Conservation (phyloP, 305 asterid species). For the Euphrasia arctica region DNA sequence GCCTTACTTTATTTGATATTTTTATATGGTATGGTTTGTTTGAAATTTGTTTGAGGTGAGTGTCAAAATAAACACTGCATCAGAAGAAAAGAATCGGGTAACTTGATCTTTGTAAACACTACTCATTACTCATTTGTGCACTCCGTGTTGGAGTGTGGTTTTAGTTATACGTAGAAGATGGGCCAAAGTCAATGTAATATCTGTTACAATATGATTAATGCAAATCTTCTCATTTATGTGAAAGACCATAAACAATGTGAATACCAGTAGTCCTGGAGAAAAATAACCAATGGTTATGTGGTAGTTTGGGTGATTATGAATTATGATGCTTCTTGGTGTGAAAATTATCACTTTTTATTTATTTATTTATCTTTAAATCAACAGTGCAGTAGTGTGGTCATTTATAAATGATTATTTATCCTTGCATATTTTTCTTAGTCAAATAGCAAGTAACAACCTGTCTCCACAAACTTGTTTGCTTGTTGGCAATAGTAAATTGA, state of each 20-base stretch:
- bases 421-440: background rate
- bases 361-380: background rate
- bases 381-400: background rate
- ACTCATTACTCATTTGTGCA: no score
- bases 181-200: no score
- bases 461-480: background rate
- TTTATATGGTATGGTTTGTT: background rate
- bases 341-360: no score
- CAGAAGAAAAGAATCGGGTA: no score
- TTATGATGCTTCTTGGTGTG: background rate
- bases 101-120: no score
- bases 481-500: background rate
- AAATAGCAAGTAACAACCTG: slow-evolving; percentile 3
- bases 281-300: background rate
- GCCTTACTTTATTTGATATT: slow-evolving; percentile 1
- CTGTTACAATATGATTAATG: background rate
- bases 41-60: no score
- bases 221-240: background rate
- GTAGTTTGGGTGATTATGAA: background rate
- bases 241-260: background rate
- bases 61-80: no score
- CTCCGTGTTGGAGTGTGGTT: no score
- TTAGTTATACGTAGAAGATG: no score
- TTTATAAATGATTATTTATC: background rate
- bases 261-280: slow-evolving; percentile 5